Evolutionary conservation across 2,329 filamentous ascomycete genomes (phyloP).

Genomic region (Penicillium verrucosum): DNA sequence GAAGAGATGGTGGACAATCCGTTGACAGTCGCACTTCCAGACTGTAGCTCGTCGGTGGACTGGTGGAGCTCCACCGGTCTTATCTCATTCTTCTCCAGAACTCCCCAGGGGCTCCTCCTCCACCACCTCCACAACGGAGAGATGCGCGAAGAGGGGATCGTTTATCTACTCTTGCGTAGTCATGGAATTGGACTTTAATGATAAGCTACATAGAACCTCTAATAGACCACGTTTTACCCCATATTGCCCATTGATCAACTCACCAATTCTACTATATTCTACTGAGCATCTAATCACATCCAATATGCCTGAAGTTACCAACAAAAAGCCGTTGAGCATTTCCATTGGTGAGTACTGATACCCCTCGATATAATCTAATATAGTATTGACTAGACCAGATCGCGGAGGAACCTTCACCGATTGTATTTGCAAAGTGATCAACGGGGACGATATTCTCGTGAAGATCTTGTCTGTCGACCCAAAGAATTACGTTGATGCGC

Average conservation of each 20-base stretch:
- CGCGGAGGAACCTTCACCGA: constrained; percentile 42
- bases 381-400: constrained; percentile 5
- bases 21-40: not conserved
- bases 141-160: not conserved
- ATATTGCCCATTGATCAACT: not conserved
- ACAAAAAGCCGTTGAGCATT: not conserved
- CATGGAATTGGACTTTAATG: not conserved
- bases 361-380: not conserved
- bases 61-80: constrained; percentile 9
- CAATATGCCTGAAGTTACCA: constrained; percentile 2
- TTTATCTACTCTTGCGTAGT: not conserved
- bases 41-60: not conserved
- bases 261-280: not conserved
- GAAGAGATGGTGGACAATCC: not conserved
- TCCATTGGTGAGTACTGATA: not conserved
- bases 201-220: not conserved
- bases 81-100: not conserved
- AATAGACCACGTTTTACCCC: not conserved
- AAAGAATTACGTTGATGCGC: constrained; percentile 77
- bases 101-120: not conserved
- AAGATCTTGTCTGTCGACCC: constrained; percentile 85
- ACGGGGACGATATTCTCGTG: constrained; percentile 62
- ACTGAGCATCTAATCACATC: not conserved
- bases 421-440: constrained; percentile 4
- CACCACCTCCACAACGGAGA: constrained; percentile 7